Evolutionary conservation across 164 flowering plant genomes (phyloP).

Genomic region (Nymphaea thermarum): DNA sequence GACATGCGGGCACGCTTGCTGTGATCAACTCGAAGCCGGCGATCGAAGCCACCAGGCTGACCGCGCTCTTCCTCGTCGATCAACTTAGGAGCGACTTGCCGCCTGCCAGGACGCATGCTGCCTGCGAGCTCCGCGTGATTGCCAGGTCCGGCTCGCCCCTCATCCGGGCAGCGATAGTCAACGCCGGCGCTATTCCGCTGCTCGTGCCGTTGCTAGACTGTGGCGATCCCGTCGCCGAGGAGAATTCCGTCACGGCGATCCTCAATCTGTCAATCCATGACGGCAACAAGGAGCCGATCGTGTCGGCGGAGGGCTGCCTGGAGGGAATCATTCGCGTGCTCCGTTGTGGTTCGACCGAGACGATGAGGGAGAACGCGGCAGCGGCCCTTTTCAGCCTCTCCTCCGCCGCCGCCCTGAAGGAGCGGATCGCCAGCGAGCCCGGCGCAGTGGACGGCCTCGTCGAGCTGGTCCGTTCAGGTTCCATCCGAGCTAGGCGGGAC

Average conservation of each 20-base stretch:
- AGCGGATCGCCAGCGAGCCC: constrained; percentile 50
- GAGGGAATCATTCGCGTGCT: constrained; percentile 58
- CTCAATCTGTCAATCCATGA: constrained; percentile 84
- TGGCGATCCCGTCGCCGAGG: constrained; percentile 55
- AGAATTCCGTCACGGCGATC: constrained; percentile 90
- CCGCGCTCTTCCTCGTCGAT: constrained; percentile 51
- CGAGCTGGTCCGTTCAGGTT: constrained; percentile 44
- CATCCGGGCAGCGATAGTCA: constrained; percentile 87
- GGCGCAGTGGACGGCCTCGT: constrained; percentile 77
- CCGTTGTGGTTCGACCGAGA: constrained; percentile 54
- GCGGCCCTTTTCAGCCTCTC: constrained; percentile 95
- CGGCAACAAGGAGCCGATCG: constrained; percentile 64
- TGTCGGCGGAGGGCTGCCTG: constrained; percentile 75
- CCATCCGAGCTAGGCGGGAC: constrained; percentile 69
- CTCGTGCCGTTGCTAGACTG: constrained; percentile 52
- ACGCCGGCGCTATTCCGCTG: constrained; percentile 91
- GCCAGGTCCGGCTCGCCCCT: constrained; percentile 73
- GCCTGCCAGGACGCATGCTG: constrained; percentile 58
- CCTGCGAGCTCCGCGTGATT: constrained; percentile 61
- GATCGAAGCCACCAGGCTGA: constrained; percentile 68
- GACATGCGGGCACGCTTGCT: constrained; percentile 11
- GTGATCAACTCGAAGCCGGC: constrained; percentile 48
- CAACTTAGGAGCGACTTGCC: constrained; percentile 49
- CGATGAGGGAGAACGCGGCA: constrained; percentile 93
- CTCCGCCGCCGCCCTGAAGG: constrained; percentile 79